Evolutionary conservation across 768 basidiomycete species (phyloP).

Genomic region (Lepiota subincarnata): DNA sequence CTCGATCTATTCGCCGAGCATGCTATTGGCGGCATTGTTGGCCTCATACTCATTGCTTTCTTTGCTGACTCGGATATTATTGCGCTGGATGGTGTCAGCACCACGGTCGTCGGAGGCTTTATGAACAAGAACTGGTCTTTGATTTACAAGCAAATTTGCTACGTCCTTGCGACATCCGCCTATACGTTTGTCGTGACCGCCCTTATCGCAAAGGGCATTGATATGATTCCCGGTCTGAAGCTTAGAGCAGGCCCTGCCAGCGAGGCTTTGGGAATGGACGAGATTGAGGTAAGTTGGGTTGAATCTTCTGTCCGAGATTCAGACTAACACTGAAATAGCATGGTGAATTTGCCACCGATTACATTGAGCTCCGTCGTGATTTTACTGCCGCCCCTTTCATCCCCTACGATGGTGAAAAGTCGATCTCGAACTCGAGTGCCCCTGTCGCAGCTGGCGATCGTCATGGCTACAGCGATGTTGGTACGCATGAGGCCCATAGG

Average conservation of each 20-base stretch:
- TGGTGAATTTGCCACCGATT: constrained; percentile 67
- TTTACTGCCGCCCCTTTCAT: constrained; percentile 48
- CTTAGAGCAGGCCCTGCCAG: constrained; percentile 51
- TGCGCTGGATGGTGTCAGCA: constrained; percentile 63
- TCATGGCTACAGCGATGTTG: constrained; percentile 34
- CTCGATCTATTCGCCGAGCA: constrained; percentile 93
- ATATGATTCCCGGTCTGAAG: constrained; percentile 54
- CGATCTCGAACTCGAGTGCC: constrained; percentile 9
- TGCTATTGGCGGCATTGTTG: constrained; percentile 79
- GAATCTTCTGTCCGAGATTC: neutral
- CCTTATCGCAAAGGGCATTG: constrained; percentile 50
- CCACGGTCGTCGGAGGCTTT: constrained; percentile 57
- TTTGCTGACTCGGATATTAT: constrained; percentile 68
- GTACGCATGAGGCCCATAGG: constrained; percentile 5
- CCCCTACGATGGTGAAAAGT: constrained; percentile 20
- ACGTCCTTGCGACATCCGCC: constrained; percentile 50
- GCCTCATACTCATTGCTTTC: constrained; percentile 67
- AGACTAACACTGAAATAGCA: constrained; percentile 33
- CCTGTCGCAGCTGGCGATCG: constrained; percentile 34
- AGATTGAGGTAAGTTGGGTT: constrained; percentile 52
- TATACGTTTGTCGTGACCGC: constrained; percentile 66
- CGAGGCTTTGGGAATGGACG: constrained; percentile 64
- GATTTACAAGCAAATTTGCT: constrained; percentile 72
- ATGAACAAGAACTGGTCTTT: constrained; percentile 75
- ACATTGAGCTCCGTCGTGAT: constrained; percentile 66